These are phyloP conservation scores for Flueggea neowawraea DNA, from an alignment of 441 rosid species.

Conservation along the genomic window DNA sequence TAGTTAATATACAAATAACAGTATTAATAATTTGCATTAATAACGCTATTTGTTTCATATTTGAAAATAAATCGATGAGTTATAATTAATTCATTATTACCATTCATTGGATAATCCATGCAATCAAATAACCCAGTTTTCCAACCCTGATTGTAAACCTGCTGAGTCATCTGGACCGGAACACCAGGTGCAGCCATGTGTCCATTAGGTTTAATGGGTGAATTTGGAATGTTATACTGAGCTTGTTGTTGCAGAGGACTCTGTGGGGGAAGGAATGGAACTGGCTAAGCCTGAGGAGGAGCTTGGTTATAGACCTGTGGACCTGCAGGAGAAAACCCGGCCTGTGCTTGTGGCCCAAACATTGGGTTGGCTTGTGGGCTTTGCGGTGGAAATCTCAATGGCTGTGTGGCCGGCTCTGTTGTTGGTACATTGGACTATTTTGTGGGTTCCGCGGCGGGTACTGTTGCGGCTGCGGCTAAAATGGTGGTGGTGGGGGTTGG, in stretches of 20 bases:
- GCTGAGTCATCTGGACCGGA: conserved; percentile 19
- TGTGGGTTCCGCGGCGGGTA: neutral
- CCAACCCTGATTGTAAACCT: conserved; percentile 31
- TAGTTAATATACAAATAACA: too few relatives aligned
- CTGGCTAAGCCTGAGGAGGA: conserved; percentile 11
- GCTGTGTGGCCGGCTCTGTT: neutral
- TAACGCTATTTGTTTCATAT: too few relatives aligned
- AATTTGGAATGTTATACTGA: neutral
- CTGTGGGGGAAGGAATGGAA: conserved; percentile 6
- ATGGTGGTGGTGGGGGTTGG: neutral
- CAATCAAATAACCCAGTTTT: conserved; percentile 56
- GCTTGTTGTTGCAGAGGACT: neutral
- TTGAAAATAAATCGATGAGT: too few relatives aligned
- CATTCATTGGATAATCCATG: conserved; percentile 58
- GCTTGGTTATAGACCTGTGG: conserved; percentile 8
- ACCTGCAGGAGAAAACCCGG: too few relatives aligned
- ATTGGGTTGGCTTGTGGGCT: conserved; percentile 1
- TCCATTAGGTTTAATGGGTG: neutral
- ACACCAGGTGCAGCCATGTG: conserved; percentile 7
- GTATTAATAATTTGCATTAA: too few relatives aligned
- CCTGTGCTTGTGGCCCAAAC: neutral
- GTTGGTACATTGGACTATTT: neutral
- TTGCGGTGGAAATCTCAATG: conserved; percentile 14
- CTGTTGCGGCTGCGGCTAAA: conserved; percentile 4
- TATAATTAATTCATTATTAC: conserved; percentile 10